Evolutionary conservation across 225 moss, liverwort and hornwort genomes (phyloP), one percentile per base, ranked within the genome.

Genomic region (Anthoceros angustus): DNA sequence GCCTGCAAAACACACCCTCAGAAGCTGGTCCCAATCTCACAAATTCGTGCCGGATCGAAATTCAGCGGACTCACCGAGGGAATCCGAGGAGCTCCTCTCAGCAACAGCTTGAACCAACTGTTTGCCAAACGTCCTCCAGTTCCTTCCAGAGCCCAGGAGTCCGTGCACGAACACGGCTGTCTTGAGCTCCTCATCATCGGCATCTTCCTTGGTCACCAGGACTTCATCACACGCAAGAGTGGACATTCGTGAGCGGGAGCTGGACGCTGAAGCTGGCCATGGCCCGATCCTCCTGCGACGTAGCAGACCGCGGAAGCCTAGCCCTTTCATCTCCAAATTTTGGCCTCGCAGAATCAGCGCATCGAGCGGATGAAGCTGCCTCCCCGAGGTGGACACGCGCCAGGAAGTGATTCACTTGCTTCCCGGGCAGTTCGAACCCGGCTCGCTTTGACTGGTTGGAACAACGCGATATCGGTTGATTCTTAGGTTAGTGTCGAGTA

Each of bases 41-140:
- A n/a, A n/a, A n/a, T n/a, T 15, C 18, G 46, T 10, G 9, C 42
- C 24, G 41, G 41, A 9, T 24, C 62, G 42, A 24, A 66, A 43
- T 18, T 18, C 41, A 32, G 5, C 38, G 63, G 14, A 23, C 79
- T 20, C 63, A 94, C 93, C 94, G 67, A 90, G 62, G 69, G 71
- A 79, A 40, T 70, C 72, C 7, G 86, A 75, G 66, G 76, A 70
- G 64, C 72, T 64, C 43, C 82, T 75, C 55, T 83, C 67, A 45
- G 86, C 77, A 8, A 85, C 80, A 25, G 68, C 73, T 12, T 78
- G 72, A 2, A 75, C 91, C 40, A 98, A 73, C 55, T 74, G 78
- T 69, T 98, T 98, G 64, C 91, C 84, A 25, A 91, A 71, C 18
- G 82, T 80, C 61, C 86, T 86, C 95, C 88, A 98, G 42, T 98